phyloP scores from a whole-genome alignment of 257 asterid genomes.

The Verbena officinalis region DNA sequence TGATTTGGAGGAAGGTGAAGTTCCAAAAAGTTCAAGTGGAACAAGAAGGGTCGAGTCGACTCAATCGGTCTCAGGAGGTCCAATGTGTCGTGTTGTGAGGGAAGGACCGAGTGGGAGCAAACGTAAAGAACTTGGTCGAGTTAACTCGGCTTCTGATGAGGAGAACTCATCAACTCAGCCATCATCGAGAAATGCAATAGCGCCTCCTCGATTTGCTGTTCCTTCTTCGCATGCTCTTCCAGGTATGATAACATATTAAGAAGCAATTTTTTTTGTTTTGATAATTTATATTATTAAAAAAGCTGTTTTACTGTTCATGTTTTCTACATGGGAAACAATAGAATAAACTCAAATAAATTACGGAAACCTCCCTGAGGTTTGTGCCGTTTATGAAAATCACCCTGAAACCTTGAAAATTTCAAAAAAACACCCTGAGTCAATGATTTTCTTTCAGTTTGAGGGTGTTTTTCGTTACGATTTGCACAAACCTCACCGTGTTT shows the following conservation, averaged over 20 bases:
- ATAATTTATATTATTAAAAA: too few species aligned
- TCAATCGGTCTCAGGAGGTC: conserved; percentile 24
- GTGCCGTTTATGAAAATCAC: too few species aligned
- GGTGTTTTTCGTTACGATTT: too few species aligned
- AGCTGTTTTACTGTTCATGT: too few species aligned
- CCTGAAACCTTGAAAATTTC: too few species aligned
- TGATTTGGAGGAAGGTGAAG: conserved; percentile 24
- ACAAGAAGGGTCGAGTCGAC: conserved; percentile 23
- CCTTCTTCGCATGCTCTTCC: conserved; percentile 27
- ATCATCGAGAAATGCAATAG: conserved; percentile 13
- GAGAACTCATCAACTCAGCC: neutral
- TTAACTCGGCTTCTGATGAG: conserved; percentile 11
- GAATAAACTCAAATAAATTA: too few species aligned
- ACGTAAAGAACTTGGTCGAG: conserved; percentile 12
- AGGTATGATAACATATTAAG: conserved; percentile 32
- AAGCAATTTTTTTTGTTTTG: too few species aligned
- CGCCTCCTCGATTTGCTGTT: conserved; percentile 17
- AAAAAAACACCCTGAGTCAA: too few species aligned
- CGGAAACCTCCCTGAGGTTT: too few species aligned
- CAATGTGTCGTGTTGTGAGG: conserved; percentile 8
- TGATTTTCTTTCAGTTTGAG: too few species aligned
- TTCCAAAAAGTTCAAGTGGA: conserved; percentile 16
- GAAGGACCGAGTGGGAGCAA: conserved; percentile 22
- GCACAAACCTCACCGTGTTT: too few species aligned
- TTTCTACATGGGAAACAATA: too few species aligned